Conservation (phyloP, 2,329 filamentous ascomycete genomes). For the Rutstroemia sp. region DNA sequence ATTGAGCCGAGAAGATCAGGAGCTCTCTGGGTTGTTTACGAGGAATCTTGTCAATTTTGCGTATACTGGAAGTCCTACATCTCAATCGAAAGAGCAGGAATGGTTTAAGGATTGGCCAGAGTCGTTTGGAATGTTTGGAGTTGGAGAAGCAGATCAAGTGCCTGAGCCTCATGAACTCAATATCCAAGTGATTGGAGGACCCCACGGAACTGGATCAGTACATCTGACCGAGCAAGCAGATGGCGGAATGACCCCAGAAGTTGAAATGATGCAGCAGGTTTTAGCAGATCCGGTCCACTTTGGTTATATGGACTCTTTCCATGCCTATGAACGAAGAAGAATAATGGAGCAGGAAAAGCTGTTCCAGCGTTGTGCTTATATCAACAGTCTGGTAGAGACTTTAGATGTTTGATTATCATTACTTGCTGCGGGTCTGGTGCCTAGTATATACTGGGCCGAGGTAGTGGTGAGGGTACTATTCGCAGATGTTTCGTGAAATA, state of each 20-base stretch:
- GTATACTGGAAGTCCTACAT: background rate
- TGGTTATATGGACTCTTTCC: background rate
- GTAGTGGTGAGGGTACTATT: too few species aligned
- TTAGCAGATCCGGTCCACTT: background rate
- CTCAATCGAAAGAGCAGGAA: background rate
- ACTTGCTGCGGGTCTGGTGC: too few species aligned
- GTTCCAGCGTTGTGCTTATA: background rate
- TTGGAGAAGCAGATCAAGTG: background rate
- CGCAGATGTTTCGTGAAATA: too few species aligned
- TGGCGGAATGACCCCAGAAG: background rate
- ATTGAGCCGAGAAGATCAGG: background rate
- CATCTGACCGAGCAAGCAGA: background rate
- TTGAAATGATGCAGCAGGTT: background rate
- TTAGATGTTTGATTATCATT: background rate
- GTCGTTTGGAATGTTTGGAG: background rate
- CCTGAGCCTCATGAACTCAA: background rate
- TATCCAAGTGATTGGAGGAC: background rate
- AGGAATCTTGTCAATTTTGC: background rate
- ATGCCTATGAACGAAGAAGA: background rate
- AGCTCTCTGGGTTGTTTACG: background rate
- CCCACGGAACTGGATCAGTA: background rate
- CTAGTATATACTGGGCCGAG: too few species aligned
- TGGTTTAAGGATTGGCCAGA: background rate
- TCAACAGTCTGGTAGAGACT: background rate
- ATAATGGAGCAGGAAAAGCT: background rate